phyloP scores from a whole-genome alignment of 441 rosid genomes.

The Brassica hybrid region DNA sequence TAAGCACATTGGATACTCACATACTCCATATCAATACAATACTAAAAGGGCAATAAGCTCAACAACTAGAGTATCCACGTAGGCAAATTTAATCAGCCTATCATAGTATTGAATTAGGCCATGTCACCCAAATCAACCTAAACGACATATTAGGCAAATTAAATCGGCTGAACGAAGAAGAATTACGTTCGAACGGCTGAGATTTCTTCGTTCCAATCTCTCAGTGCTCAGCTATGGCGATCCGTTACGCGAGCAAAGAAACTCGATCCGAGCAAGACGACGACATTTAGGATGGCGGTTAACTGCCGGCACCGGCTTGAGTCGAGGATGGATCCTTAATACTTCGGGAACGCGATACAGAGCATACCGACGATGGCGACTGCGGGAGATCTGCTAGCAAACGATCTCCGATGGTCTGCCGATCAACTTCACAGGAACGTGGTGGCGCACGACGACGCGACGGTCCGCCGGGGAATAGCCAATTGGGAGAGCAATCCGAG shows the following conservation, averaged over 20 bases:
- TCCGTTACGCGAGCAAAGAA: conserved; percentile 87
- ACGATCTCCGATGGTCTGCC: conserved; percentile 68
- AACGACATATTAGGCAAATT: too few species aligned
- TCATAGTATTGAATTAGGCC: too few species aligned
- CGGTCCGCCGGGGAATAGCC: too few species aligned
- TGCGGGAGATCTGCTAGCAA: conserved; percentile 59
- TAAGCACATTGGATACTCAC: too few species aligned
- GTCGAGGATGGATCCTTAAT: conserved; percentile 65
- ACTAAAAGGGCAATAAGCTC: too few species aligned
- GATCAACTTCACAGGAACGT: conserved; percentile 73
- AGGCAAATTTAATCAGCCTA: too few species aligned
- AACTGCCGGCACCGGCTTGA: conserved; percentile 81
- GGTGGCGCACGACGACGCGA: too few species aligned
- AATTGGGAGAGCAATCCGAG: too few species aligned
- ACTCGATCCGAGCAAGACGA: conserved; percentile 53
- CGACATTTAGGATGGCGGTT: conserved; percentile 93
- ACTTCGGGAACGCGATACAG: conserved; percentile 93
- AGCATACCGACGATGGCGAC: conserved; percentile 75
- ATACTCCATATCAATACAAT: too few species aligned
- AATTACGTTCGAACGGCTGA: conserved; percentile 49
- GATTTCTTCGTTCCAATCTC: conserved; percentile 91
- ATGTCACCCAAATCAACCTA: too few species aligned
- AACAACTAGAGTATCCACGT: too few species aligned
- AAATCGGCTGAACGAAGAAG: conserved; percentile 26
- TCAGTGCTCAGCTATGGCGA: conserved; percentile 85